Conservation (phyloP, 805 yeast genomes). For the Alloascoidea hylecoeti region DNA sequence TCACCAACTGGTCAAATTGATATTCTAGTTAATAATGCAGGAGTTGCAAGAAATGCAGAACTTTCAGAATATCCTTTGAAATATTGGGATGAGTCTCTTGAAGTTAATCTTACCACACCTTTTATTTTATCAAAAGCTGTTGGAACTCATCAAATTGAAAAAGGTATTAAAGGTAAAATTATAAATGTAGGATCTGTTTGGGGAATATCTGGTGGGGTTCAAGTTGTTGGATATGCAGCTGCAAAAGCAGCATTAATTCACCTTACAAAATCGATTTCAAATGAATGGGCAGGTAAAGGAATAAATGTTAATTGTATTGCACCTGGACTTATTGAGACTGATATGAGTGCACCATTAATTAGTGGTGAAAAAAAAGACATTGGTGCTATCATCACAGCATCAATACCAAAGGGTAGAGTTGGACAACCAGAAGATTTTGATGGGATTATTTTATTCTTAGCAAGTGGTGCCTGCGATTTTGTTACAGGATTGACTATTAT, state of each 20-base stretch:
- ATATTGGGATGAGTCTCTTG: conserved; percentile 23
- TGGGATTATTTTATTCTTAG: conserved; percentile 28
- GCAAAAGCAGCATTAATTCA: conserved; percentile 25
- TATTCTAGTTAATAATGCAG: conserved; percentile 29
- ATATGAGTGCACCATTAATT: conserved; percentile 22
- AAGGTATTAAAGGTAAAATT: conserved; percentile 23
- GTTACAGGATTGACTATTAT: conserved; percentile 34
- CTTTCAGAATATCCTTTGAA: conserved; percentile 22
- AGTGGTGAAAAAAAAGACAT: conserved; percentile 18
- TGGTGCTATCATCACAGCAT: too few species aligned
- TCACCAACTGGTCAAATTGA: conserved; percentile 21
- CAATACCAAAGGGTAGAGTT: conserved; percentile 33
- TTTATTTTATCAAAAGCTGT: conserved; percentile 21
- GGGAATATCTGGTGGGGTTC: too few species aligned
- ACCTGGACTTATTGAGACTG: conserved; percentile 33
- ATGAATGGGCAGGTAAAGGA: conserved; percentile 30
- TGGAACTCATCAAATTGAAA: conserved; percentile 21
- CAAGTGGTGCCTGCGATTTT: conserved; percentile 34
- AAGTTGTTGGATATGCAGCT: conserved; percentile 24
- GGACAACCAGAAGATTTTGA: conserved; percentile 33
- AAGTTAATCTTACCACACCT: conserved; percentile 26
- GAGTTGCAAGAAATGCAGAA: conserved; percentile 19
- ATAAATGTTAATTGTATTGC: conserved; percentile 32
- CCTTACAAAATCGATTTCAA: conserved; percentile 22
- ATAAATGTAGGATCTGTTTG: conserved; percentile 27